Conservation (phyloP, 2,329 filamentous ascomycete genomes). For the Aspergillus fischeri region DNA sequence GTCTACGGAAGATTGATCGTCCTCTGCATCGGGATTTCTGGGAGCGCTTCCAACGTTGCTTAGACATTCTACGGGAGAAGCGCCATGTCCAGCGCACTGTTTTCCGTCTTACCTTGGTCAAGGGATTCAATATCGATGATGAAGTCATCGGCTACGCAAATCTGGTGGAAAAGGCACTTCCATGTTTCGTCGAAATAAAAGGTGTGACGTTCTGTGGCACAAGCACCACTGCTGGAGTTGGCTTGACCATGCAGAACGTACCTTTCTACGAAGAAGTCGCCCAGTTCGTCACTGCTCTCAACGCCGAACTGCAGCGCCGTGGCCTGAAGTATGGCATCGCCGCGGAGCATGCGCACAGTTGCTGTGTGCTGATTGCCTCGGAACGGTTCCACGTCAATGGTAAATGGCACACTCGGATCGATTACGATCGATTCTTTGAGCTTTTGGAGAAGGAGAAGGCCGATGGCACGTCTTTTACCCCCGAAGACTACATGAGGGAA, state of each 20-base stretch:
- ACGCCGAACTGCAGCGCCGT: conserved; percentile 62
- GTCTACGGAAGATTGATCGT: conserved; percentile 80
- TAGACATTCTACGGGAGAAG: conserved; percentile 82
- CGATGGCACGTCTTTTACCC: conserved; percentile 65
- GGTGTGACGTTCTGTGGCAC: conserved; percentile 97
- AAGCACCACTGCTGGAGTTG: conserved; percentile 74
- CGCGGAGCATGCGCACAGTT: conserved; percentile 92
- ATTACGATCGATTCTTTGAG: conserved; percentile 85
- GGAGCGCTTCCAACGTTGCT: conserved; percentile 88
- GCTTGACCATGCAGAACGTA: conserved; percentile 94
- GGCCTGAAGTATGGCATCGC: conserved; percentile 84
- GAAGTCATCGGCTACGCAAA: conserved; percentile 87
- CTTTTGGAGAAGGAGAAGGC: conserved; percentile 62
- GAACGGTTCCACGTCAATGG: conserved; percentile 71
- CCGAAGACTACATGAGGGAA: conserved; percentile 86
- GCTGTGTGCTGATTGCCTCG: conserved; percentile 83
- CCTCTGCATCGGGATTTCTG: conserved; percentile 95
- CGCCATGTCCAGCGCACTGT: conserved; percentile 86
- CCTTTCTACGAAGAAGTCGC: conserved; percentile 91
- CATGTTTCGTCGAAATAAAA: conserved; percentile 93
- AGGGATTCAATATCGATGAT: conserved; percentile 96
- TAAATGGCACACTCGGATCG: conserved; percentile 87
- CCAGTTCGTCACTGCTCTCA: conserved; percentile 73
- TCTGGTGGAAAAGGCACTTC: conserved; percentile 78
- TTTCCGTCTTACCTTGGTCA: conserved; percentile 90